These are phyloP conservation scores for Shiraia sp. DNA, from an alignment of 2,329 filamentous ascomycete species.

Conservation along the genomic window DNA sequence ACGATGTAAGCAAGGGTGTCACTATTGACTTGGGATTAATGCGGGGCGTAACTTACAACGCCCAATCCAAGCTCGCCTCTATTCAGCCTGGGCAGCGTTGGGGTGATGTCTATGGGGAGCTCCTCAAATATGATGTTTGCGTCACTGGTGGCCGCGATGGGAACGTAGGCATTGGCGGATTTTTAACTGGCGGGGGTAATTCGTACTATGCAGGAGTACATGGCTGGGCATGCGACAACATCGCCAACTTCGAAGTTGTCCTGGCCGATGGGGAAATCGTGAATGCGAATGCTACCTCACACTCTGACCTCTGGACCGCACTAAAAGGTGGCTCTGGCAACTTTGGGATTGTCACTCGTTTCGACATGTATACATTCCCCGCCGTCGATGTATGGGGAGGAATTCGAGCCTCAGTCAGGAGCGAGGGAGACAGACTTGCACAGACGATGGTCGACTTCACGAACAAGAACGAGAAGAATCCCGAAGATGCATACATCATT, in stretches of 20 bases:
- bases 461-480: slow-evolving; percentile 10
- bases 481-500: slow-evolving; percentile 13
- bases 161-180: slow-evolving; percentile 34
- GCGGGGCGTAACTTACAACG: slow-evolving; percentile 15
- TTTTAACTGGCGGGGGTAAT: slow-evolving; percentile 30
- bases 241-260: slow-evolving; percentile 41
- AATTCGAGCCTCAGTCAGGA: slow-evolving; percentile 11
- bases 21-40: slow-evolving; percentile 36
- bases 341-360: slow-evolving; percentile 49
- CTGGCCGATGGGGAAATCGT: slow-evolving; percentile 45
- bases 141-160: slow-evolving; percentile 29
- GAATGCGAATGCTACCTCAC: slow-evolving; percentile 40
- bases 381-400: slow-evolving; percentile 18
- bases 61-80: slow-evolving; percentile 15
- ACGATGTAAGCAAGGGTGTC: slow-evolving; percentile 34
- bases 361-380: slow-evolving; percentile 38
- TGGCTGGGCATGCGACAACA: slow-evolving; percentile 26
- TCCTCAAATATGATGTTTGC: slow-evolving; percentile 15
- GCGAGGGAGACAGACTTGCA: slow-evolving; percentile 11
- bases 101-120: slow-evolving; percentile 41
- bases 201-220: slow-evolving; percentile 11
- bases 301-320: slow-evolving; percentile 45
- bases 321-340: slow-evolving; percentile 50
- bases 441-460: slow-evolving; percentile 23
- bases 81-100: slow-evolving; percentile 35